These are phyloP conservation scores for Ceratobasidium papillatum DNA, from an alignment of 1,284 basidiomycete species.

Conservation along the genomic window DNA sequence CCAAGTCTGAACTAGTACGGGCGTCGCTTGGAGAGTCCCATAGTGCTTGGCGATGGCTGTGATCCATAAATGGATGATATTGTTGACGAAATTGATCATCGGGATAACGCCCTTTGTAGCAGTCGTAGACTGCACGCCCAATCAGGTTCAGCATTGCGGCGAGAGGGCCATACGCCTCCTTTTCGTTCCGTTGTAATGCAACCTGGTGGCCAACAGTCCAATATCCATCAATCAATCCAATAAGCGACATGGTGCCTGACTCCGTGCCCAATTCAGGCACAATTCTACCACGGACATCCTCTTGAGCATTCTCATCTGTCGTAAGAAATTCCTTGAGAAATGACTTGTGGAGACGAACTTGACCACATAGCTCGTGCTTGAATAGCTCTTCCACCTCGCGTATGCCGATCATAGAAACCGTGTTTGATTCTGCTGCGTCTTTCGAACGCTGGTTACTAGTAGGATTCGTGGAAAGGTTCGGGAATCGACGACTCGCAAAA, in stretches of 20 bases:
- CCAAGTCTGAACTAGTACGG: neutral
- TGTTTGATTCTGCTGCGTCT: neutral
- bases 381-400: neutral
- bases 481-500: neutral
- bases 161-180: neutral
- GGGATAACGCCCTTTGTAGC: neutral
- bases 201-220: neutral
- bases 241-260: neutral
- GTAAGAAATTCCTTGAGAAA: neutral
- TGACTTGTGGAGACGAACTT: neutral
- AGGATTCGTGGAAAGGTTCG: neutral
- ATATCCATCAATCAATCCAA: neutral
- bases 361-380: conserved; percentile 1
- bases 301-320: neutral
- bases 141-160: conserved; percentile 1
- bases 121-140: neutral
- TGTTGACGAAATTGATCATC: neutral
- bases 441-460: neutral
- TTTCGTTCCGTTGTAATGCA: neutral
- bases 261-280: no score
- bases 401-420: neutral
- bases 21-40: neutral
- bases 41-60: neutral
- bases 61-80: neutral
- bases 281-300: neutral